Evolutionary conservation across 805 yeast species (phyloP).

Genomic region (Yarrowia keelungensis): DNA sequence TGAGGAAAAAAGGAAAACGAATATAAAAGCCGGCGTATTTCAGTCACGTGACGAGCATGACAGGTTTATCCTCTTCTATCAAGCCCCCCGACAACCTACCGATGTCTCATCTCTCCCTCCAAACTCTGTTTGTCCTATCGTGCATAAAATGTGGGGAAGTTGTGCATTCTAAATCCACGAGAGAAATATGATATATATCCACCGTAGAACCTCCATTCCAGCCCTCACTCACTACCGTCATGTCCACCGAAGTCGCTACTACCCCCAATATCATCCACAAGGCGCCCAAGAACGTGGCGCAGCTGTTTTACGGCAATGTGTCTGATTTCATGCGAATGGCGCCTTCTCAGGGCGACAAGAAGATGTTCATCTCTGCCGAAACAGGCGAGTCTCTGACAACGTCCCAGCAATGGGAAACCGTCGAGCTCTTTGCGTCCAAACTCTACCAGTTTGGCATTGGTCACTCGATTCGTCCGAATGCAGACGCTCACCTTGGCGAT

Average conservation of each 20-base stretch:
- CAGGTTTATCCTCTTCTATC: no score
- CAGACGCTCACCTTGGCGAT: conserved; percentile 44
- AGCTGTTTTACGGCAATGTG: conserved; percentile 22
- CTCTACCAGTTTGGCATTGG: conserved; percentile 40
- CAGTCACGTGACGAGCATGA: neutral
- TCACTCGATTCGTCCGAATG: conserved; percentile 42
- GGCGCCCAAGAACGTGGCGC: conserved; percentile 40
- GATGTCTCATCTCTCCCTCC: conserved; percentile 2
- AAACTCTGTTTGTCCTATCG: conserved; percentile 1
- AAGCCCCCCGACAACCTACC: no score
- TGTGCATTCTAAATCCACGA: neutral
- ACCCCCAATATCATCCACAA: conserved; percentile 28
- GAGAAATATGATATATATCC: neutral
- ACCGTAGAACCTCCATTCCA: no score
- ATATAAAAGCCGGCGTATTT: neutral
- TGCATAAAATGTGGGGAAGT: conserved; percentile 32
- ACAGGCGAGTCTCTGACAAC: conserved; percentile 13
- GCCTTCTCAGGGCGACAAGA: conserved; percentile 23
- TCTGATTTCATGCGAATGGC: conserved; percentile 31
- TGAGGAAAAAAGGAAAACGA: no score
- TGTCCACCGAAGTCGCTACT: neutral
- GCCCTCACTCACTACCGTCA: neutral
- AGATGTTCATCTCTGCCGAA: conserved; percentile 21
- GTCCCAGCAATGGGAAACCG: conserved; percentile 3
- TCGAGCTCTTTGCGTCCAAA: conserved; percentile 21